Base-by-base conservation (phyloP, 192 early-diverging fungal genomes). In the Rhizophagus prolifer region DNA sequence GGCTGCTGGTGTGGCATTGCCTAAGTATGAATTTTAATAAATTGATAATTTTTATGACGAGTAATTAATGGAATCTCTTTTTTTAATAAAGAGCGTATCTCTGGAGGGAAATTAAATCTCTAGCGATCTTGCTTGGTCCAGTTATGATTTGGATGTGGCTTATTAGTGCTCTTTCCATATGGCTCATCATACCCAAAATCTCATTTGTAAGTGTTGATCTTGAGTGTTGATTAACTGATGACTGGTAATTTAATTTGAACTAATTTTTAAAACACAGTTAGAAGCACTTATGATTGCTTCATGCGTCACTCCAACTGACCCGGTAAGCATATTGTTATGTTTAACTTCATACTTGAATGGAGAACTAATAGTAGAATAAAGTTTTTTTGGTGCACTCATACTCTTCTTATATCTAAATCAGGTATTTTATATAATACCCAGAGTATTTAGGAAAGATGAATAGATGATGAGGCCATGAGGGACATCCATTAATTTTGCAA, bases 291-390 rank as follows among this genome's bases (percentile, higher is more conserved):
- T 95, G 44, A 84, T 98, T 38, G 92, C 92, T 10, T 89, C 95
- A 0, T 96, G 94, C 62, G 81, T 93, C 7, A 91, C 95, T 9
- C 96, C 96, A 1, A 98, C 96, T 0, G 96, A 98, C 83, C 96
- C 96, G 0, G 95, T 97, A 84, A 75, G 77, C 7, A 23, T 31
- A 1, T 44, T 12, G 2, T 44, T 44, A 44, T 26, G 19, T 7
- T 72, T 30, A 41, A 16, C 13, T 28, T 16, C 38, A 16, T 41
- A 60, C 21, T 72, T 59, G 31, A 34, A 34, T 34, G 2, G 31
- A 34, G 31, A 9, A 12, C 0, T 94, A 25, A 19, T 19, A 8
- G 7, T 61, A 61, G 25, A 9, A 61, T 25, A 26, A 12, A 61
- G 4, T 26, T 38, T 38, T 38, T 38, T 38, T 38, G 7, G 36